These are phyloP conservation scores for Yamadazyma dushanensis DNA, from an alignment of 1,139 yeast species.

Conservation along the genomic window DNA sequence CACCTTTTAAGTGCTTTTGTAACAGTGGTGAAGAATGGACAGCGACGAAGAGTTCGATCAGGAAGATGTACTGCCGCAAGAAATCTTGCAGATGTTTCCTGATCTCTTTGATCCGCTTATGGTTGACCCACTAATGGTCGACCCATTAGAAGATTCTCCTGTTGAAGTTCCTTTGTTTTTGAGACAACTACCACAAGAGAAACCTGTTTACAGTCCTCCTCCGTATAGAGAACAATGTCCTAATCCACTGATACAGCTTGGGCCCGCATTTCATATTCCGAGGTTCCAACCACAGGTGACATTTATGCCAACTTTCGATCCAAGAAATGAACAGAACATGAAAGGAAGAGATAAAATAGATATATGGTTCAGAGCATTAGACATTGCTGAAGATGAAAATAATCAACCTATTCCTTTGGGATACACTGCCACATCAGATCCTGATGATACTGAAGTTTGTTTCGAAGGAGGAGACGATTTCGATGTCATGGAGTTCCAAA, in stretches of 20 bases:
- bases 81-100: neutral
- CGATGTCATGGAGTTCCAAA: constrained; percentile 53
- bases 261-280: too few relatives aligned
- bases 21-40: too few relatives aligned
- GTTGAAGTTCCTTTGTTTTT: neutral
- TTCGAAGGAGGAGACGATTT: constrained; percentile 20
- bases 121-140: too few relatives aligned
- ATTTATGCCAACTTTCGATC: too few relatives aligned
- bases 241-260: too few relatives aligned
- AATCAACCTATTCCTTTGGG: constrained; percentile 43
- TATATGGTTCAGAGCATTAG: constrained; percentile 50
- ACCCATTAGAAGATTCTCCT: neutral
- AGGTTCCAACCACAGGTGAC: too few relatives aligned
- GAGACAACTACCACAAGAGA: neutral
- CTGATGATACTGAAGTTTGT: constrained; percentile 21
- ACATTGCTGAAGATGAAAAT: constrained; percentile 1
- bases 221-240: too few relatives aligned
- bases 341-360: constrained; percentile 59
- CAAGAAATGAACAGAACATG: constrained; percentile 61
- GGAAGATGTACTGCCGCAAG: neutral
- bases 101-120: neutral
- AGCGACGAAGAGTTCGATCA: too few relatives aligned
- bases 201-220: neutral
- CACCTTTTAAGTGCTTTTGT: too few relatives aligned
- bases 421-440: constrained; percentile 42